Percentiles rank a stretch among this genome's conserved stretches.
Conservation (phyloP, 805 yeast genomes). For the Kluyveromyces dobzhanskii region DNA sequence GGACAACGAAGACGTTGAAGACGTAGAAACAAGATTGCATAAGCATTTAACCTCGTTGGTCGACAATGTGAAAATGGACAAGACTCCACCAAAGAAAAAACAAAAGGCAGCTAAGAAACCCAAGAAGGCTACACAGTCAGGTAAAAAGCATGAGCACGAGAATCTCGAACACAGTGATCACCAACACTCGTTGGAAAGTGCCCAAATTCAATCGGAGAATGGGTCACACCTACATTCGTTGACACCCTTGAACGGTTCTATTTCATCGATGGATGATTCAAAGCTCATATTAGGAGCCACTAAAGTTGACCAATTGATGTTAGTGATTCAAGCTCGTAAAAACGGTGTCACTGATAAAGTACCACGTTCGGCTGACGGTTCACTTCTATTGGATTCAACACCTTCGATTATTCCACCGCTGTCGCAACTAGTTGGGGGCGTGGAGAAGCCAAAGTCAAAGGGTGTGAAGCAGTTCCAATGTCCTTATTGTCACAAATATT, state of each 20-base stretch:
- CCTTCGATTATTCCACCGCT: conserved; percentile 48
- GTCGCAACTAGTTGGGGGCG: conserved; percentile 68
- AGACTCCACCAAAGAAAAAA: conserved; percentile 1
- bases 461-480: conserved; percentile 55
- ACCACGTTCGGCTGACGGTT: conserved; percentile 61
- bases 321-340: conserved; percentile 81
- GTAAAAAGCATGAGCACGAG: conserved; percentile 1
- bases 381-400: conserved; percentile 43
- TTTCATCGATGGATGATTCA: conserved; percentile 40
- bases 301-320: conserved; percentile 84
- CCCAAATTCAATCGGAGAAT: neutral
- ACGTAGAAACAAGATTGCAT: conserved; percentile 7
- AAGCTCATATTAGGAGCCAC: conserved; percentile 77
- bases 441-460: conserved; percentile 48
- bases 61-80: conserved; percentile 1
- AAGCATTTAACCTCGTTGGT: conserved; percentile 5
- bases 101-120: neutral
- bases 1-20: conserved; percentile 5
- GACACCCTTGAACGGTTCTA: conserved; percentile 4
- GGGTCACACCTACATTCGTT: neutral
- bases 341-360: conserved; percentile 63
- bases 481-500: conserved; percentile 67
- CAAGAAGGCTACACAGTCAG: conserved; percentile 3
- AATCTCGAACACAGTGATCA: neutral
- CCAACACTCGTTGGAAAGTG: neutral